Evolutionary conservation across 495 filamentous ascomycete species (phyloP), one percentile per base, ranked within the genome.

Genomic region (Amniculicola lignicola): DNA sequence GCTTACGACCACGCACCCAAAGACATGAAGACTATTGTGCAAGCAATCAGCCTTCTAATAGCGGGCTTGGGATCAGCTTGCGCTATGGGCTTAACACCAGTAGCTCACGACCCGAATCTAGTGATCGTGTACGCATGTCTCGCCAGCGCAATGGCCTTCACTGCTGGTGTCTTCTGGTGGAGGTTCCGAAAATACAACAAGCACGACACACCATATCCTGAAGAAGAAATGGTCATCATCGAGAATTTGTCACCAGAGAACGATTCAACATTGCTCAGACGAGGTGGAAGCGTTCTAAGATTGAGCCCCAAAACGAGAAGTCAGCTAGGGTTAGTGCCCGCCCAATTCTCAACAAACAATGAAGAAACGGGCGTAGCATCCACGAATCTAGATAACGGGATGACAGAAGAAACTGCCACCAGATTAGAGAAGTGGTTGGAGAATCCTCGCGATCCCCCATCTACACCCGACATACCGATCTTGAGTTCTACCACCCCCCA

Each of bases 11-110:
- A 60, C 15, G 40, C 57, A 3, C 57, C 57, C 29, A 27, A 27
- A 10, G 25, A 36, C 3, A 54, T 60, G 57, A 60, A 60, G 31
- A n/a, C 41, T 1, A 18, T 60, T n/a, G 43, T 60, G 11, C 37
- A 44, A 28, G 42, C 49, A 3, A 14, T 59, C 40, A 44, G 18
- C 10, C n/a, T 27, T 10, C 19, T 50, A 1, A 40, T 27, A 2
- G 54, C 14, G 1, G 54, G 23, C 10, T 18, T 57, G 4, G 43
- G 15, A 3, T n/a, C 27, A 16, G 22, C 31, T 18, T 5, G 49
- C 25, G 54, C 31, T 2, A 50, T 57, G 21, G 54, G 14, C 6
- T 28, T 57, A 23, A 24, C 27, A 18, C 36, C 36, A 2, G 43
- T 36, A 10, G 43, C 54, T 11, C 28, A 57, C 15, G 44, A 57